Base-by-base conservation (phyloP, 1,284 basidiomycete genomes). In the Cryptococcus sp. region DNA sequence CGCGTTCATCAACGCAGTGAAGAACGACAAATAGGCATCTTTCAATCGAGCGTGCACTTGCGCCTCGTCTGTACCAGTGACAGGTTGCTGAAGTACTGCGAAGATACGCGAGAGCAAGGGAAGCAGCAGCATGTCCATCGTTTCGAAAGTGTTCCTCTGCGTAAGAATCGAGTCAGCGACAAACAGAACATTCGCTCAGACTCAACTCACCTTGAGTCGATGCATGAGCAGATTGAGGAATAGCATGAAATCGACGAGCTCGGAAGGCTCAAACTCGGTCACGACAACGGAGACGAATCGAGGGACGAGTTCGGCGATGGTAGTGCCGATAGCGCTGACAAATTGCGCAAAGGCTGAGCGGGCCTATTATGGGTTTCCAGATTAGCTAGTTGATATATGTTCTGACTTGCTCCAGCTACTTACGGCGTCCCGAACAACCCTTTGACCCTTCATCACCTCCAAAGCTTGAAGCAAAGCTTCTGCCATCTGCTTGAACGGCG, bases 301-400 rank as follows among this genome's bases (percentile, higher is more conserved):
- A 1, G 76, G 75, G 0, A 76, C 76, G 20, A 78, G 68, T 53
- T 79, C 73, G 5, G 76, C 80, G 48, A 70, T 81, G 73, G 86
- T 88, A 5, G 89, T 87, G 20, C 93, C 92, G 35, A 92, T 90
- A 1, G 91, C 91, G 16, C 88, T 89, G 56, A 98, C 85, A 65
- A 99, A 92, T 48, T 94, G 88, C 17, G 93, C 89, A 77, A 99
- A 99, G 0, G 96, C 90, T 67, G 91, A 91, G 20, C 93, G 86
- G n/a, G 91, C 88, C 92, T 93, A 65, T n/a, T 57, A 55, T 20
- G 15, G 47, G 11, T 40, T 16, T n/a, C 31, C 31, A 35, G 22
- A 8, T 39, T 46, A 23, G 39, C 23, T 44, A 16, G 23, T 5
- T 17, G 22, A 20, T n/a, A 4, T n/a, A 15, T 49, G 17, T 15